These are phyloP conservation scores for Ophiosphaerella narmari DNA, from an alignment of 2,329 filamentous ascomycete genomes.

Conservation along the genomic window DNA sequence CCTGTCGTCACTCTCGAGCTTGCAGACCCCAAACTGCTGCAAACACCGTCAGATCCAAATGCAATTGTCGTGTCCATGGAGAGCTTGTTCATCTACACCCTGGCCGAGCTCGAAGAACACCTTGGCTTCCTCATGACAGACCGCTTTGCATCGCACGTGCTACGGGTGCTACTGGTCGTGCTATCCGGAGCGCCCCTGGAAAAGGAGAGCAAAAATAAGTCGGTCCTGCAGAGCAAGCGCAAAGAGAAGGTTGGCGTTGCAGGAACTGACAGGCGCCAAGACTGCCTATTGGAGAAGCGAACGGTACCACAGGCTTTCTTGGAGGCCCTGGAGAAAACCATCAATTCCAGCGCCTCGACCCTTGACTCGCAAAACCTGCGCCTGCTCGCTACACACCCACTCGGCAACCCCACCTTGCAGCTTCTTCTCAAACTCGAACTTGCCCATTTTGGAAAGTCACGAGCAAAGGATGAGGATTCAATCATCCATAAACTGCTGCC, in stretches of 20 bases:
- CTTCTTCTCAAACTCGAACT: conserved; percentile 87
- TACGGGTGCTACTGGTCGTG: conserved; percentile 83
- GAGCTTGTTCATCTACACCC: conserved; percentile 77
- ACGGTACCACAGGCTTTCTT: conserved; percentile 80
- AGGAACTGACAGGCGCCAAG: conserved; percentile 56
- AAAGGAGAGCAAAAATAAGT: conserved; percentile 66
- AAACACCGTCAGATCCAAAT: conserved; percentile 52
- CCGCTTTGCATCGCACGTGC: conserved; percentile 84
- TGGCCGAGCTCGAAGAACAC: conserved; percentile 86
- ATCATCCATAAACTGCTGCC: conserved; percentile 80
- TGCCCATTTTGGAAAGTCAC: conserved; percentile 69
- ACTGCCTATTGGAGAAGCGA: conserved; percentile 42
- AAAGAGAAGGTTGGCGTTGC: conserved; percentile 76
- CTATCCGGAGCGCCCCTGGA: conserved; percentile 82
- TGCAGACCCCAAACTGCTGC: conserved; percentile 51
- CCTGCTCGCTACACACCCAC: conserved; percentile 83
- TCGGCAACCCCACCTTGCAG: conserved; percentile 92
- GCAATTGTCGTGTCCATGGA: conserved; percentile 72
- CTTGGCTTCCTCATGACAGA: conserved; percentile 85
- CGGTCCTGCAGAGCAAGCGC: conserved; percentile 85
- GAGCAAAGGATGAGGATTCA: conserved; percentile 66
- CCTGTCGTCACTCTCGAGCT: conserved; percentile 77
- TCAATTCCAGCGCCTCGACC: conserved; percentile 72
- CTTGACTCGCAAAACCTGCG: conserved; percentile 81
- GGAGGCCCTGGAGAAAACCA: conserved; percentile 78